Percentiles rank a stretch among this genome's conserved stretches.
Conservation (phyloP, 139 green algal genomes). For the Picochlorum sp. region DNA sequence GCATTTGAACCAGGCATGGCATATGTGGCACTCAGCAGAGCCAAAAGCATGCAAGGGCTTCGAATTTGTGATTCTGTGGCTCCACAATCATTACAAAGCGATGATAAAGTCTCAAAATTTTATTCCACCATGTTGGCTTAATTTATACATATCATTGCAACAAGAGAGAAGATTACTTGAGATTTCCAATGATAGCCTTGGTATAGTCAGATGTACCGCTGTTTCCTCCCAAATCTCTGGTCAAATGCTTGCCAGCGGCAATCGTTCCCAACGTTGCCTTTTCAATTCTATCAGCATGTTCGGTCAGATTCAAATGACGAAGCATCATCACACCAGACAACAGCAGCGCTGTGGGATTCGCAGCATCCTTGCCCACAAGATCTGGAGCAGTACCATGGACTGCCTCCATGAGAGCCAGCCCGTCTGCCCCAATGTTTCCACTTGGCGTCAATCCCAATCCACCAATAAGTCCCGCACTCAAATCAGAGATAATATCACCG, state of each 20-base stretch:
- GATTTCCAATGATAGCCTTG: constrained; percentile 69
- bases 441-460: constrained; percentile 89
- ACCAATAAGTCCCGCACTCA: constrained; percentile 89
- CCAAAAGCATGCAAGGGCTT: constrained; percentile 32
- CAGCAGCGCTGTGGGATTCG: constrained; percentile 92
- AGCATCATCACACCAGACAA: constrained; percentile 91
- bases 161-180: constrained; percentile 1
- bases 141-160: background rate
- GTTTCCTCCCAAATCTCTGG: constrained; percentile 77
- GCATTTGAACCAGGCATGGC: constrained; percentile 62
- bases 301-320: constrained; percentile 60
- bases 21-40: constrained; percentile 62
- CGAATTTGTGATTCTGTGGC: constrained; percentile 27
- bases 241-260: constrained; percentile 79
- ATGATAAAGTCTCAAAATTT: constrained; percentile 28
- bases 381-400: constrained; percentile 94
- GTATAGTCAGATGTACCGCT: constrained; percentile 76
- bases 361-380: constrained; percentile 78
- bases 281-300: constrained; percentile 44
- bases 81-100: constrained; percentile 21
- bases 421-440: constrained; percentile 69
- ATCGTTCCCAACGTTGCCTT: constrained; percentile 64
- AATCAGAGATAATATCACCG: constrained; percentile 92
- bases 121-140: constrained; percentile 9
- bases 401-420: constrained; percentile 84